A percentile compares a stretch with the other conserved stretches of the same genome.
phyloP scores from a whole-genome alignment of 192 early-diverging fungal species.

The Gaertneriomyces semiglobifer region DNA sequence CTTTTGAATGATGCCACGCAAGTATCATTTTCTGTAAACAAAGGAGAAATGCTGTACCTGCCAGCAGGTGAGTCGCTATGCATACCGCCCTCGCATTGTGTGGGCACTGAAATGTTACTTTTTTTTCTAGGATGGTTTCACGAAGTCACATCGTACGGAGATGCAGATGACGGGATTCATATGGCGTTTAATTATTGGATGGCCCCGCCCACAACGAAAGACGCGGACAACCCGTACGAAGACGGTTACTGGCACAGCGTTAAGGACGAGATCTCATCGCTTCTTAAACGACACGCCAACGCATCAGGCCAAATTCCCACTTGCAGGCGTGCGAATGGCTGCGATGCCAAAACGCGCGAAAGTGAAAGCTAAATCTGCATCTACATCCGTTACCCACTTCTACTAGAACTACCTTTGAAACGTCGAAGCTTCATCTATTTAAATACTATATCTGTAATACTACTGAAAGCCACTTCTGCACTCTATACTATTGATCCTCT shows the following conservation, averaged over 20 bases:
- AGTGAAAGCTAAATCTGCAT: no score
- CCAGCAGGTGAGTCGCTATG: conserved; percentile 13
- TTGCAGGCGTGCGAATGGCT: no score
- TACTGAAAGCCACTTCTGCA: no score
- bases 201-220: conserved; percentile 27
- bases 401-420: no score
- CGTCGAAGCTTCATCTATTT: no score
- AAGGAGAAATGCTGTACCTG: conserved; percentile 31
- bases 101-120: conserved; percentile 27
- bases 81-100: background rate
- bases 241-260: conserved; percentile 31
- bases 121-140: conserved; percentile 45
- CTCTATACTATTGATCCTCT: no score
- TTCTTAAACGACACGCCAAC: no score
- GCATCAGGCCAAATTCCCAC: no score
- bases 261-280: no score
- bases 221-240: conserved; percentile 21
- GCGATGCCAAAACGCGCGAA: no score
- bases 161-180: conserved; percentile 17
- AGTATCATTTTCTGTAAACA: conserved; percentile 12
- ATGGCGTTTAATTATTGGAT: conserved; percentile 43
- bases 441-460: no score
- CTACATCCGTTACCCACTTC: no score
- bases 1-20: conserved; percentile 16
- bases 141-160: conserved; percentile 29